Evolutionary conservation across 441 rosid species (phyloP).

Genomic region (Aleurites moluccanus): DNA sequence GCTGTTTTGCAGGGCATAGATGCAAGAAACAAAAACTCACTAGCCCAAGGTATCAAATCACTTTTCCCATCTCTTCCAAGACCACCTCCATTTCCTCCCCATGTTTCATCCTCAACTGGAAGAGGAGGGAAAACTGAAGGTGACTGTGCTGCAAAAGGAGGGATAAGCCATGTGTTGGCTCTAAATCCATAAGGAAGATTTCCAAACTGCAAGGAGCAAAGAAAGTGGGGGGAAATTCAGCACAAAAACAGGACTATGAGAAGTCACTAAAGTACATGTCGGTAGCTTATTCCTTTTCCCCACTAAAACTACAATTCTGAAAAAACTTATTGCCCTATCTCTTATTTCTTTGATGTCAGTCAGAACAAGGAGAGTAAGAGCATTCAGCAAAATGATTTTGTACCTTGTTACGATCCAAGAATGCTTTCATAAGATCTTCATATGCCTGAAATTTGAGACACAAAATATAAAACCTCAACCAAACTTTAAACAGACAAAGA

Average conservation of each 20-base stretch:
- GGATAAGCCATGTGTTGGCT: slow-evolving; percentile 71
- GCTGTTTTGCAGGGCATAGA: slow-evolving; percentile 61
- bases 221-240: neutral
- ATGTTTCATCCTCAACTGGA: slow-evolving; percentile 59
- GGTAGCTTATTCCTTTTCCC: neutral
- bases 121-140: slow-evolving; percentile 45
- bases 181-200: slow-evolving; percentile 75
- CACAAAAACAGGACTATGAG: neutral
- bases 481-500: neutral
- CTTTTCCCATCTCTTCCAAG: slow-evolving; percentile 58
- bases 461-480: slow-evolving; percentile 12
- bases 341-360: slow-evolving; percentile 2
- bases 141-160: slow-evolving; percentile 49
- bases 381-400: neutral
- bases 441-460: slow-evolving; percentile 61
- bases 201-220: slow-evolving; percentile 48
- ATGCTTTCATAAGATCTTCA: slow-evolving; percentile 80
- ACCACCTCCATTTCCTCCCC: slow-evolving; percentile 79
- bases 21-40: slow-evolving; percentile 53
- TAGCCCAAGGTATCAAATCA: slow-evolving; percentile 63
- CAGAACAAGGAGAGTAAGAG: slow-evolving; percentile 14
- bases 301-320: neutral
- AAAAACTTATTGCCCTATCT: neutral
- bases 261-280: neutral
- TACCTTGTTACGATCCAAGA: slow-evolving; percentile 92